These are phyloP conservation scores for Chrysoporthe deuterocubensis DNA, from an alignment of 2,329 filamentous ascomycete species.

Conservation along the genomic window DNA sequence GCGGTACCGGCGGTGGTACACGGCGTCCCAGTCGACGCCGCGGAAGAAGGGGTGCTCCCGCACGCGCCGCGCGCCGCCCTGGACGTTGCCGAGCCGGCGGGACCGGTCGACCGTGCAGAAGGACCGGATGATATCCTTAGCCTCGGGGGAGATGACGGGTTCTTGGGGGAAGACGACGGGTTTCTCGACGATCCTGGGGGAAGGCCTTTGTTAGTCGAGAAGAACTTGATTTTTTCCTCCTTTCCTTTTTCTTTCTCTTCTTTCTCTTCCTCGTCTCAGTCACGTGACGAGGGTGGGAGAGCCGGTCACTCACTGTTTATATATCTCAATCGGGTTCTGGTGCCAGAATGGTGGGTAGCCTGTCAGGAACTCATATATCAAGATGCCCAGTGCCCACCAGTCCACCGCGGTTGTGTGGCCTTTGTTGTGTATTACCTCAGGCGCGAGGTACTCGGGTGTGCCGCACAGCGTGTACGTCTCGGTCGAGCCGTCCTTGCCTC, in stretches of 20 bases:
- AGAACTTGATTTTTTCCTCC: background rate
- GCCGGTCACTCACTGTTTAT: slow-evolving; percentile 66
- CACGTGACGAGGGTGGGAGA: background rate
- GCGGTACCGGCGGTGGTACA: slow-evolving; percentile 65
- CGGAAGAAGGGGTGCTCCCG: slow-evolving; percentile 79
- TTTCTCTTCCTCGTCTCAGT: background rate
- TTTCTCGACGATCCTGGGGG: slow-evolving; percentile 73
- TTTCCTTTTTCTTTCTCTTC: background rate
- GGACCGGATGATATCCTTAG: slow-evolving; percentile 74
- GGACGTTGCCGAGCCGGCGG: slow-evolving; percentile 77
- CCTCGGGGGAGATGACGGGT: slow-evolving; percentile 67
- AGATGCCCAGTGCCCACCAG: slow-evolving; percentile 85
- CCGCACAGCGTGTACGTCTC: slow-evolving; percentile 86
- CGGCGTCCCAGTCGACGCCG: slow-evolving; percentile 73
- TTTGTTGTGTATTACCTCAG: slow-evolving; percentile 84
- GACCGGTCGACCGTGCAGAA: slow-evolving; percentile 82
- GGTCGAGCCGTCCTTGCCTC: slow-evolving; percentile 49
- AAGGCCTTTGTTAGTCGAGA: slow-evolving; percentile 29
- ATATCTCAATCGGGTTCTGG: slow-evolving; percentile 84
- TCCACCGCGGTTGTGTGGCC: slow-evolving; percentile 77
- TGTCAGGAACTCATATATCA: slow-evolving; percentile 84
- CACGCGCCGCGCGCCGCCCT: slow-evolving; percentile 71
- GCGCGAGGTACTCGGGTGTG: slow-evolving; percentile 82
- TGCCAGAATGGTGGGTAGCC: slow-evolving; percentile 89
- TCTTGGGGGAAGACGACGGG: slow-evolving; percentile 74